A percentile compares a stretch with the other conserved stretches of the same genome.
Evolutionary conservation across 2,329 filamentous ascomycete species (phyloP).

Genomic region (Colletotrichum siamense): DNA sequence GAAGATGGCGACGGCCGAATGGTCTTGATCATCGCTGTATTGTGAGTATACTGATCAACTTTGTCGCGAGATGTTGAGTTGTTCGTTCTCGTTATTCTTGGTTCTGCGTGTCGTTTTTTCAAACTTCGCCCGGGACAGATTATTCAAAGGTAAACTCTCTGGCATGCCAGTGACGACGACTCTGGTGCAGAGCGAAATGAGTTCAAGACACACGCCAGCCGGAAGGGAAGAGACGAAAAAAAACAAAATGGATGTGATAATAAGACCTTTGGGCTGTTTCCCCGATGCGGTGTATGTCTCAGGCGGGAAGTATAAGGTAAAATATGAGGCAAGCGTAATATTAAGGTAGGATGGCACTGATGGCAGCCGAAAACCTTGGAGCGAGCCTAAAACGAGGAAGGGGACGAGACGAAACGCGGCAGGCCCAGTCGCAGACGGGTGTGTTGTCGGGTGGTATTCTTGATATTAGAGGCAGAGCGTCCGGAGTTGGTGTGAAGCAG

Average conservation of each 20-base stretch:
- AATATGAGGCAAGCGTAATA: background rate
- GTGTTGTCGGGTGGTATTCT: background rate
- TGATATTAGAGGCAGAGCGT: background rate
- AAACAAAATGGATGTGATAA: background rate
- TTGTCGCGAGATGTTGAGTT: background rate
- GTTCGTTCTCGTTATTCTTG: background rate
- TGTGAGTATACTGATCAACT: background rate
- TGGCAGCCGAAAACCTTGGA: background rate
- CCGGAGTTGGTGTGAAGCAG: background rate
- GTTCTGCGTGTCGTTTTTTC: background rate
- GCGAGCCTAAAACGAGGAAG: background rate
- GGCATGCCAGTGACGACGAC: constrained; percentile 13
- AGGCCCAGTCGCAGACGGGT: background rate
- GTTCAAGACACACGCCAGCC: background rate
- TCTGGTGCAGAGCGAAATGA: background rate
- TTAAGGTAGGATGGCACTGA: background rate
- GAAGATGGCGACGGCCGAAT: background rate
- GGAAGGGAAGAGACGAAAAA: background rate
- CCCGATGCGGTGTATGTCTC: constrained; percentile 15
- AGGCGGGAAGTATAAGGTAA: constrained; percentile 8
- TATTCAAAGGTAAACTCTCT: background rate
- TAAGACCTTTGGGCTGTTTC: background rate
- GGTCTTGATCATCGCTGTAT: background rate
- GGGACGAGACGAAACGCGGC: background rate
- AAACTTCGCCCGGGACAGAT: background rate